Evolutionary conservation across 805 yeast species (phyloP), one percentile per base, ranked within the genome.

Genomic region (Ogataea zsoltii): DNA sequence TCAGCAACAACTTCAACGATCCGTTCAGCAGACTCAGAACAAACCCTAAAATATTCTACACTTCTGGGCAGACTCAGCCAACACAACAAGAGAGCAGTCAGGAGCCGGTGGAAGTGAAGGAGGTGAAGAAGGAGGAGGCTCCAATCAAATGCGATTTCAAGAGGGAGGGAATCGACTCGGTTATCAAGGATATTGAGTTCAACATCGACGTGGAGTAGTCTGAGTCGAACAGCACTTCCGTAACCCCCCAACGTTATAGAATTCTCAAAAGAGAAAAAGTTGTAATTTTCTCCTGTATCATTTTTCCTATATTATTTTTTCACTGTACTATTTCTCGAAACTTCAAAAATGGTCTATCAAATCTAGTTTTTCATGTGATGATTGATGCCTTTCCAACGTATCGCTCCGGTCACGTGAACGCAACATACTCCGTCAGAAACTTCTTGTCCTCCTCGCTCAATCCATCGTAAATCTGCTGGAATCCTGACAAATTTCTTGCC

Each of bases 21-120:
- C 98, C 99, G 17, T 94, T 94, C 67, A 80, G 86, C 54, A 82
- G 98, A 64, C 77, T 94, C 61, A 85, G 88, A 63, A 92, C 98
- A 1, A 85, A 82, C 50, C 88, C 97, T 1, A 80, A 88, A 58
- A 80, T 88, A 49, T 92, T 88, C 66, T 89, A 90, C 60, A 72
- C 74, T 46, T 77, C 78, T 44, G 55, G 47, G 4, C 77, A 74
- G 49, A 80, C 51, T n/a, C 44, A 36, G 10, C 25, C 48, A 4
- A 32, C 36, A 7, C 82, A 76, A 53, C 76, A 74, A 62, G 85
- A 83, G 2, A 79, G 45, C 75, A 70, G 28, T 76, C 75, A 72
- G 42, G 67, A 62, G 31, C 67, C 64, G 25, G 62, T 63, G 39
- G 41, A 38, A 19, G 63, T 63, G 16, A 72, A 69, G 21, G 69